Percentiles rank a stretch among this genome's conserved stretches.
These are phyloP conservation scores for Fusarium burgessii DNA, from an alignment of 2,329 filamentous ascomycete species.

Conservation along the genomic window DNA sequence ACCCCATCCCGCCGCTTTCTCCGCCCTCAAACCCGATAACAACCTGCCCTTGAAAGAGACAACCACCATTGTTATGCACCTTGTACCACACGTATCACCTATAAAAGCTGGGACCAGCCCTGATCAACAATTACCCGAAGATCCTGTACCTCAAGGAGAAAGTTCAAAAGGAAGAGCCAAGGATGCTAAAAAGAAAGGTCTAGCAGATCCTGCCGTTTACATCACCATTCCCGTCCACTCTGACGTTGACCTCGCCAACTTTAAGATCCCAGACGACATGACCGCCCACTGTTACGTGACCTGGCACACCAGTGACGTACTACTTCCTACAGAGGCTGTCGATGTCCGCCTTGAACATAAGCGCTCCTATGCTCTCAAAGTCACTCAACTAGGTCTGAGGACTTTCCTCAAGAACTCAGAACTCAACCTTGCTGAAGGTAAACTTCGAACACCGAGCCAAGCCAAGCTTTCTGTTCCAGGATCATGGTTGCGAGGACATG, in stretches of 20 bases:
- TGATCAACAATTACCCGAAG: too few species aligned
- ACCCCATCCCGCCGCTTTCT: slow-evolving; percentile 62
- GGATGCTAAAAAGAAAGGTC: not conserved
- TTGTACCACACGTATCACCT: slow-evolving; percentile 51
- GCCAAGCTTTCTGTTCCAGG: slow-evolving; percentile 29
- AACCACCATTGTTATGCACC: slow-evolving; percentile 59
- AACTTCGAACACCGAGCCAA: slow-evolving; percentile 55
- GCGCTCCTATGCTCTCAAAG: slow-evolving; percentile 54
- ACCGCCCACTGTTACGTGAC: slow-evolving; percentile 49
- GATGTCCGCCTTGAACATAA: slow-evolving; percentile 60
- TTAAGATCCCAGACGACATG: slow-evolving; percentile 47
- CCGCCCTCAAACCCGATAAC: slow-evolving; percentile 51
- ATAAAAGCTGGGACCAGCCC: too few species aligned
- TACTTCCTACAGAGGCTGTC: slow-evolving; percentile 60
- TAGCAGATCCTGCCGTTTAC: slow-evolving; percentile 42
- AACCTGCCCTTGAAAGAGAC: slow-evolving; percentile 43
- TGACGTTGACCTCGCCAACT: slow-evolving; percentile 45
- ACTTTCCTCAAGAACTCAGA: slow-evolving; percentile 59
- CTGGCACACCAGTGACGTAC: slow-evolving; percentile 54
- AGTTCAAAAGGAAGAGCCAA: slow-evolving; percentile 30
- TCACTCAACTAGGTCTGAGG: slow-evolving; percentile 52
- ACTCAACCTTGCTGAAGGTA: slow-evolving; percentile 59
- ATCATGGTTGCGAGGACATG: slow-evolving; percentile 3
- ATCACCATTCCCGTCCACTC: slow-evolving; percentile 50
- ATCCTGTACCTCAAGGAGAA: too few species aligned